Percentiles rank a stretch among this genome's conserved stretches.
Conservation (phyloP, 495 filamentous ascomycete genomes). For the Penicillium lividum region DNA sequence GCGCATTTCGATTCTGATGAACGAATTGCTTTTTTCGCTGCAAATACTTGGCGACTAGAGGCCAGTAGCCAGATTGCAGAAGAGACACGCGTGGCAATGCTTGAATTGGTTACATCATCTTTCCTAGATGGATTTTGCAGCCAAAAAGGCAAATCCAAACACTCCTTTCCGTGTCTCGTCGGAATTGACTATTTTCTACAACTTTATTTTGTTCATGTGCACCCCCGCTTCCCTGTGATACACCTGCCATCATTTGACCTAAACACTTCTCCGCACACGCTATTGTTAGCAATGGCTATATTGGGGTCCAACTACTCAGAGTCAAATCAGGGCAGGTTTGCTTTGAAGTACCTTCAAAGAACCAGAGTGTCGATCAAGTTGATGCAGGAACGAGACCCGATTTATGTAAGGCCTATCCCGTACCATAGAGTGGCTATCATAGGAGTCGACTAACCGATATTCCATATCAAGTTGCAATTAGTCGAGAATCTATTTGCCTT, state of each 20-base stretch:
- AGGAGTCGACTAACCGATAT: conserved; percentile 9
- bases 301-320: conserved; percentile 24
- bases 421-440: no score
- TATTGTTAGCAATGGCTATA: conserved; percentile 29
- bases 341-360: conserved; percentile 23
- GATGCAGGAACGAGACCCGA: conserved; percentile 7
- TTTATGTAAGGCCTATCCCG: conserved; percentile 6
- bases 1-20: background rate
- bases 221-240: conserved; percentile 29
- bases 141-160: background rate
- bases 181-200: conserved; percentile 24
- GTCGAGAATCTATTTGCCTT: conserved; percentile 25
- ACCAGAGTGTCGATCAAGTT: conserved; percentile 17
- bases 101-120: background rate
- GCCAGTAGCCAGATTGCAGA: background rate
- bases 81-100: background rate
- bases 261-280: conserved; percentile 15
- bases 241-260: conserved; percentile 27
- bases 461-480: conserved; percentile 16
- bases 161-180: conserved; percentile 8
- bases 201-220: conserved; percentile 27
- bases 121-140: background rate
- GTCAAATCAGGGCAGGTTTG: conserved; percentile 23
- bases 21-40: background rate
- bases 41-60: background rate